Evolutionary conservation across 1,284 basidiomycete genomes (phyloP).

Genomic region (Lentinus polychrous): DNA sequence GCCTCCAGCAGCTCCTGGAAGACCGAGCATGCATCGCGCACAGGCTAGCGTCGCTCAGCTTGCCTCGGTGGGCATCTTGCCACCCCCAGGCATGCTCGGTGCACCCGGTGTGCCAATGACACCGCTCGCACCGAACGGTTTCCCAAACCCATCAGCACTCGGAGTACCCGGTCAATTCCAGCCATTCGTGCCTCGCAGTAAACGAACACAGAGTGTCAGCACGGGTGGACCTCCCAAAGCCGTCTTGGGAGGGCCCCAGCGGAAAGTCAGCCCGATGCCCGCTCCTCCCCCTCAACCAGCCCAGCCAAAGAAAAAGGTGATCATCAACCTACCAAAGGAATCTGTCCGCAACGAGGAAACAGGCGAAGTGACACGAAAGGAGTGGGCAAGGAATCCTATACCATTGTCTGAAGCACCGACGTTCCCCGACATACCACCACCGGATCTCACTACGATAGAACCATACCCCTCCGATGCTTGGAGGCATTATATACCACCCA

Average conservation of each 20-base stretch:
- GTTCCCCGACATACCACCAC: constrained; percentile 27
- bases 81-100: constrained; percentile 36
- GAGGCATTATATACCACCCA: constrained; percentile 48
- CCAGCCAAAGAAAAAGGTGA: constrained; percentile 58
- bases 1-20: constrained; percentile 42
- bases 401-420: constrained; percentile 34
- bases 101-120: constrained; percentile 38
- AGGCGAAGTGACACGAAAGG: constrained; percentile 34
- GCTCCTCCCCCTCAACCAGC: constrained; percentile 20
- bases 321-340: constrained; percentile 69
- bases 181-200: constrained; percentile 47
- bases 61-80: constrained; percentile 50
- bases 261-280: constrained; percentile 65
- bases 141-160: neutral
- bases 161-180: constrained; percentile 21
- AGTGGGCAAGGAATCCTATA: constrained; percentile 62
- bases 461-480: constrained; percentile 56
- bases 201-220: constrained; percentile 59
- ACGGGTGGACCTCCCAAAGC: constrained; percentile 78
- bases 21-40: constrained; percentile 39
- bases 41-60: constrained; percentile 57
- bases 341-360: constrained; percentile 40
- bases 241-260: constrained; percentile 65
- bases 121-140: constrained; percentile 47
- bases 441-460: constrained; percentile 48